Evolutionary conservation across 345 rosid genomes (phyloP), one percentile per base, ranked within the genome.

Genomic region (Gossypium turneri): DNA sequence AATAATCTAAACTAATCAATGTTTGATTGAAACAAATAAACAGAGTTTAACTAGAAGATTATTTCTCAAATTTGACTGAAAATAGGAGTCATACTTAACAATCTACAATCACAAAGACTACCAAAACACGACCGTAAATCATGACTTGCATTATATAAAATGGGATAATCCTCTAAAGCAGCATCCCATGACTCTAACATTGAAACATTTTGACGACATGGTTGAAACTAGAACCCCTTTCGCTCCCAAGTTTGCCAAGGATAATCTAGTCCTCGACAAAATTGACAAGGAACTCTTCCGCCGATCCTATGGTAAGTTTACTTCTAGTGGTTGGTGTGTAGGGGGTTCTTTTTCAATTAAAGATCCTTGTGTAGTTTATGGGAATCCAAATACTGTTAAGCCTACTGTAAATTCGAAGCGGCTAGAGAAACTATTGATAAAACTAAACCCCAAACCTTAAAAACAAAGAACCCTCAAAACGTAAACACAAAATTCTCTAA

Each of bases 61-160:
- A n/a, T n/a, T n/a, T n/a, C n/a, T n/a, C n/a, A n/a, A n/a, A n/a
- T n/a, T n/a, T n/a, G n/a, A n/a, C n/a, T n/a, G n/a, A n/a, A n/a
- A n/a, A n/a, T n/a, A n/a, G n/a, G n/a, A n/a, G n/a, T n/a, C n/a
- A n/a, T n/a, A n/a, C n/a, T n/a, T n/a, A n/a, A n/a, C n/a, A n/a
- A n/a, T n/a, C 71, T 94, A 94, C 89, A 94, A 94, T 83, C 90
- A 90, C 80, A 92, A 90, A 82, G 92, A 92, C 74, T 94, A 80
- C 84, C 98, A 94, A 84, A 92, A 90, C 84, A 90, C 98, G 0
- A 90, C 95, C 0, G 86, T 92, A 65, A 94, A 94, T 83, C 92
- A 92, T 25, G 93, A 94, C 76, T 76, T 92, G 84, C 98, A 84
- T 78, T 91, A 90, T 80, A 81, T 79, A 47, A 88, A 75, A 76